A percentile compares a stretch with the other conserved stretches of the same genome.
These are phyloP conservation scores for Suzukiozyma palmioleophila DNA, from an alignment of 1,139 yeast genomes.

Conservation along the genomic window DNA sequence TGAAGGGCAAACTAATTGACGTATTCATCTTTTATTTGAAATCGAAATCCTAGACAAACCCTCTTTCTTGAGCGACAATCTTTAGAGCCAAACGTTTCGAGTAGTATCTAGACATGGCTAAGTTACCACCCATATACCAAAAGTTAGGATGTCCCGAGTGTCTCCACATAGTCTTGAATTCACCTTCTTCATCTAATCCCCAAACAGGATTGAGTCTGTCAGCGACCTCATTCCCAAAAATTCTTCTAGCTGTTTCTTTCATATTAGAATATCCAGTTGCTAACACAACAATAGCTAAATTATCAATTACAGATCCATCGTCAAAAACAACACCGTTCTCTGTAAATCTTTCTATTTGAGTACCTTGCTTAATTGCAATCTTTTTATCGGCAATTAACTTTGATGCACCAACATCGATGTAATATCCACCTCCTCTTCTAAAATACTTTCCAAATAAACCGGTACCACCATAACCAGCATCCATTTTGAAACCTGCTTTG, in stretches of 20 bases:
- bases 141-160: constrained; percentile 31
- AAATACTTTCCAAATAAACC: constrained; percentile 37
- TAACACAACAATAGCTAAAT: constrained; percentile 34
- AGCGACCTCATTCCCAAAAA: constrained; percentile 31
- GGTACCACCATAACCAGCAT: constrained; percentile 39
- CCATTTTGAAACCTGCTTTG: constrained; percentile 33
- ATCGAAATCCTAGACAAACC: constrained; percentile 2
- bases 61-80: constrained; percentile 22
- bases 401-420: constrained; percentile 42
- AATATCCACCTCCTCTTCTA: constrained; percentile 43
- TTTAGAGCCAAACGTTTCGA: constrained; percentile 30
- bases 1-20: too few species aligned
- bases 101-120: constrained; percentile 30
- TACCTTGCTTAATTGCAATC: constrained; percentile 31
- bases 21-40: too few species aligned
- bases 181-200: constrained; percentile 35
- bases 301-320: constrained; percentile 31
- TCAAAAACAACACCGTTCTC: constrained; percentile 31
- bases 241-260: constrained; percentile 34
- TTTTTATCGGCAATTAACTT: constrained; percentile 32
- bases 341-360: constrained; percentile 24
- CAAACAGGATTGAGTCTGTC: constrained; percentile 24
- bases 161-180: constrained; percentile 31
- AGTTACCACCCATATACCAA: constrained; percentile 37
- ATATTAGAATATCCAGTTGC: constrained; percentile 44